A percentile compares a stretch with the other conserved stretches of the same genome.
phyloP scores from a whole-genome alignment of 1,284 basidiomycete species.

The Irpex rosettiformis region DNA sequence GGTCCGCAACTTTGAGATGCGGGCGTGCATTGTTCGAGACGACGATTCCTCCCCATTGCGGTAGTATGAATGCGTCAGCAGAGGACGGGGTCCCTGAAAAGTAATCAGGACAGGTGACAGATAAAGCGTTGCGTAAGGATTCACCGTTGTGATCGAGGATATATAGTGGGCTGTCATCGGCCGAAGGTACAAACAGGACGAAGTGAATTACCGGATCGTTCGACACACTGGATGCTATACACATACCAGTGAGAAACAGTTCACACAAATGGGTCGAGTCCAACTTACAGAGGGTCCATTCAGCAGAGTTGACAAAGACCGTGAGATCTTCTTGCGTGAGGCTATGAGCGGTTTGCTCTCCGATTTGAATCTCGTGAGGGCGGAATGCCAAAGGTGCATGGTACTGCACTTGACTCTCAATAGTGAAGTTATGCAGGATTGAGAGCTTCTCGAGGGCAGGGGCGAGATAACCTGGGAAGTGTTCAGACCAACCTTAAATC shows the following conservation, averaged over 20 bases:
- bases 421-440: constrained; percentile 82
- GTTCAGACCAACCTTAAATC: constrained; percentile 17
- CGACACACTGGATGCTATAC: constrained; percentile 72
- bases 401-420: constrained; percentile 93
- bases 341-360: constrained; percentile 41
- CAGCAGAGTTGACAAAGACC: constrained; percentile 92
- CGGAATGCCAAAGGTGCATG: constrained; percentile 87
- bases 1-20: constrained; percentile 39
- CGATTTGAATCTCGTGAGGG: constrained; percentile 41
- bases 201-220: constrained; percentile 94
- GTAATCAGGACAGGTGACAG: constrained; percentile 1
- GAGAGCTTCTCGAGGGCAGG: constrained; percentile 63
- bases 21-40: constrained; percentile 62
- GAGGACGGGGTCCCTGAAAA: constrained; percentile 38
- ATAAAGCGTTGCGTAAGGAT: constrained; percentile 16
- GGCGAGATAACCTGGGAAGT: constrained; percentile 57
- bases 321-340: constrained; percentile 80
- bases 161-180: constrained; percentile 62
- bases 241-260: not conserved
- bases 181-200: constrained; percentile 84
- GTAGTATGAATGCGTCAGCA: constrained; percentile 80
- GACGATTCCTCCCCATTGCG: constrained; percentile 93
- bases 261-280: no score
- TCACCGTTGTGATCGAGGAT: constrained; percentile 62
- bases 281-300: constrained; percentile 85